Conservation (phyloP, 306 rosid genomes). For the Mimosa pudica region DNA sequence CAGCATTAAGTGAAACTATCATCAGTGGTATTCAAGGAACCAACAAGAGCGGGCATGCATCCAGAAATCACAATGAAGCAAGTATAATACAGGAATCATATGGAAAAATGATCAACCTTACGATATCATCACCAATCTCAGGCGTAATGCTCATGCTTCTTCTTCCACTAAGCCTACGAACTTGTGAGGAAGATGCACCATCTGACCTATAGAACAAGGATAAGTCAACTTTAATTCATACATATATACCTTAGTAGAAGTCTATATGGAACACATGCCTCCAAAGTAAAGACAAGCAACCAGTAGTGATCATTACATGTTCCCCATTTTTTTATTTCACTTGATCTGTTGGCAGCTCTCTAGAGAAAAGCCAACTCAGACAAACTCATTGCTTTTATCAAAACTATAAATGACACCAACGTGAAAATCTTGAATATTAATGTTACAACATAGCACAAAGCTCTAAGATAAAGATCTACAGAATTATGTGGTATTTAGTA, state of each 20-base stretch:
- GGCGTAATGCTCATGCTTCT: conserved; percentile 95
- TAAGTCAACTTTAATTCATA: conserved; percentile 1
- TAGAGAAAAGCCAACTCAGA: conserved; percentile 14
- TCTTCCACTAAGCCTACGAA: conserved; percentile 81
- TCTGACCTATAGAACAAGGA: conserved; percentile 69
- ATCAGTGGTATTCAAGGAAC: conserved; percentile 20
- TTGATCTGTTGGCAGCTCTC: not conserved
- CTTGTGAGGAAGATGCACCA: conserved; percentile 79
- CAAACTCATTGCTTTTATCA: conserved; percentile 15
- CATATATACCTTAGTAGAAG: not conserved
- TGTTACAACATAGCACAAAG: not conserved
- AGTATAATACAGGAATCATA: conserved; percentile 22
- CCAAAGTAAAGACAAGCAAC: conserved; percentile 6
- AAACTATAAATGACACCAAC: conserved; percentile 23
- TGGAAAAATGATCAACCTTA: conserved; percentile 63
- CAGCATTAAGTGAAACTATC: conserved; percentile 23
- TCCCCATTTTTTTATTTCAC: not conserved
- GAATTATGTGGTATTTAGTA: not conserved
- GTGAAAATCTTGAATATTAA: conserved; percentile 8
- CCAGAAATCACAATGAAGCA: conserved; percentile 22
- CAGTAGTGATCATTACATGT: not conserved
- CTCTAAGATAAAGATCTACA: not conserved
- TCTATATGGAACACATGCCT: conserved; percentile 21
- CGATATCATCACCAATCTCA: conserved; percentile 97
- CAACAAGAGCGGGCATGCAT: conserved; percentile 24